Conservation (phyloP, 140 eudicot species). For the Oenanthe javanica region DNA sequence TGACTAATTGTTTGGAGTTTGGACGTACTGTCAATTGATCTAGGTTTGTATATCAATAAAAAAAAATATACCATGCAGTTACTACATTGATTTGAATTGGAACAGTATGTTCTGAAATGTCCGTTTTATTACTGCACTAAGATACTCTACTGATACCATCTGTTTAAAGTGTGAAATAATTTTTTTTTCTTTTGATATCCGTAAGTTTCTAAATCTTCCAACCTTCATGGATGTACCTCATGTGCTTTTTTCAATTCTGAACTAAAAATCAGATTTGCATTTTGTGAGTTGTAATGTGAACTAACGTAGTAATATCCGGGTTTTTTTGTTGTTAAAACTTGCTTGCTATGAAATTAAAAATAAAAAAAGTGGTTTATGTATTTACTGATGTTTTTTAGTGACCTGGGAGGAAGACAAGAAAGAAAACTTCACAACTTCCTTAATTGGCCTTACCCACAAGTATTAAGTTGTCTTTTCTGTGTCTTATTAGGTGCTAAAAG, state of each 20-base stretch:
- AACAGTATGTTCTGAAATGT: not conserved
- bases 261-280: not conserved
- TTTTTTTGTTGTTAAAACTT: not conserved
- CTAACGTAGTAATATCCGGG: not conserved
- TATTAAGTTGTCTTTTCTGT: not conserved
- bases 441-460: not conserved
- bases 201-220: not conserved
- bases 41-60: no score
- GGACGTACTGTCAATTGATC: no score
- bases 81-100: not conserved
- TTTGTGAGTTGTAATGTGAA: not conserved
- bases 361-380: not conserved
- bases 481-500: not conserved
- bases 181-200: no score
- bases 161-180: not conserved
- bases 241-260: not conserved
- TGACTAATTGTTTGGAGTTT: no score
- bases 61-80: no score
- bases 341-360: not conserved
- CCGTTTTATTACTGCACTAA: not conserved
- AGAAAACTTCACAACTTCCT: not conserved
- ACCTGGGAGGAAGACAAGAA: not conserved
- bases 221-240: not conserved
- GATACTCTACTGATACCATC: not conserved
- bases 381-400: not conserved